Evolutionary conservation across 345 rosid genomes (phyloP).

Genomic region (Crucihimalaya himalaica): DNA sequence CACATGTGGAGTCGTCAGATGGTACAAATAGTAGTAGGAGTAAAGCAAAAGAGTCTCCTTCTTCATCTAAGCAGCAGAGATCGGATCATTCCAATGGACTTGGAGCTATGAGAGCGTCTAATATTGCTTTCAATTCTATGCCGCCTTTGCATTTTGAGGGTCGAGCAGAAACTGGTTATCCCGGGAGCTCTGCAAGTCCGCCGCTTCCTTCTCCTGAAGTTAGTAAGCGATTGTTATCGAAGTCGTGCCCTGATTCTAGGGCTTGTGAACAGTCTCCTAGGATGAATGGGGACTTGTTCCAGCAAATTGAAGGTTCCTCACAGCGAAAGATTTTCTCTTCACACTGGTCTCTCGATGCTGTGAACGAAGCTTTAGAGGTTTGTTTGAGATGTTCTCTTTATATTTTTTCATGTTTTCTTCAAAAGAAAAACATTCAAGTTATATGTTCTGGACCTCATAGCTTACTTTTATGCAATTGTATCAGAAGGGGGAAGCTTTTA

Average conservation of each 20-base stretch:
- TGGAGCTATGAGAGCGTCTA: constrained; percentile 39
- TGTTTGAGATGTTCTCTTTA: constrained; percentile 22
- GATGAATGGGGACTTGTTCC: constrained; percentile 37
- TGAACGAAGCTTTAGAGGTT: constrained; percentile 72
- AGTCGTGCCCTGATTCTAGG: constrained; percentile 54
- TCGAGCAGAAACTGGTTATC: constrained; percentile 19
- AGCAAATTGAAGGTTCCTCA: constrained; percentile 38
- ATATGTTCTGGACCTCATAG: neutral
- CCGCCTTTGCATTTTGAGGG: constrained; percentile 56
- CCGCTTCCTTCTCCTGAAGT: constrained; percentile 29
- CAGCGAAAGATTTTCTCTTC: constrained; percentile 49
- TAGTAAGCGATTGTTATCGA: constrained; percentile 42
- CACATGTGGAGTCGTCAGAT: constrained; percentile 41
- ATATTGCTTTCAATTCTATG: constrained; percentile 60
- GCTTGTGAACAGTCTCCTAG: constrained; percentile 39
- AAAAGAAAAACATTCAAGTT: neutral
- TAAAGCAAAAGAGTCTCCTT: constrained; percentile 34
- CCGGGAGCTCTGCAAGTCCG: constrained; percentile 17
- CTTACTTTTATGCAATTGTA: constrained; percentile 30
- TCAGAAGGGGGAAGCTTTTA: constrained; percentile 80
- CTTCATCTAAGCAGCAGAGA: constrained; percentile 40
- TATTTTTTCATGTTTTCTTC: neutral
- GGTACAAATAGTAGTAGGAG: constrained; percentile 40
- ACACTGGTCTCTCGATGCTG: constrained; percentile 63
- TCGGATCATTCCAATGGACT: constrained; percentile 26